Evolutionary conservation across 352 stramenopile species (phyloP), one percentile per base, ranked within the genome.

Genomic region (Phytophthora boehmeriae): DNA sequence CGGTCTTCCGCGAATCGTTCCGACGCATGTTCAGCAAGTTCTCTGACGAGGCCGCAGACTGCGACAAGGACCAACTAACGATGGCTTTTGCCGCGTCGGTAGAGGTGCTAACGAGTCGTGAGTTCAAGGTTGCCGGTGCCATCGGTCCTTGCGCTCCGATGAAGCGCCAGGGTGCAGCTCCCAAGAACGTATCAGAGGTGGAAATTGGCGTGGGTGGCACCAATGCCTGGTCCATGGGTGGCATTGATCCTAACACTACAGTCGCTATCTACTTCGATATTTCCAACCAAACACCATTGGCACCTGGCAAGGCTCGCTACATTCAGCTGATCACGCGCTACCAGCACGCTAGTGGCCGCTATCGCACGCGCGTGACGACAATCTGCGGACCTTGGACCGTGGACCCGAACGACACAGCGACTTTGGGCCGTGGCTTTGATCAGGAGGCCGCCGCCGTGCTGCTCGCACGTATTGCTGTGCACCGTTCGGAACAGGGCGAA

Each of bases 201-300:
- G 94, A 98, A 73, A 97, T 99, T 45, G 97, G 98, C 42, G 77
- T 97, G 16, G 84, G 83, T n/a, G 84, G 83, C 35, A 94, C 85
- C 16, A 95, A 96, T 62, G 76, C 78, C 43, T 99, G 98, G 98
- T 97, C 91, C 61, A 89, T 99, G 71, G 97, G 97, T 35, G 97
- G 97, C 36, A 87, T 99, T 45, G 97, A 99, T 68, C 97, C 97
- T 19, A 90, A 95, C 47, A 99, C 97, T n/a, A 99, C 97, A 1
- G 71, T 99, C 42, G 98, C 97, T 51, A 80, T 99, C 54, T 99
- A 99, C 80, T 99, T 99, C 82, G 98, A 99, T 68, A 89, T 99
- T 57, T 92, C 89, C 14, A 95, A 95, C 75, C 86, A 93, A 63
- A 77, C 76, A 16, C 70, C 83, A 27, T 49, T 91, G 25, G 63